Evolutionary conservation across 2,329 filamentous ascomycete genomes (phyloP), one percentile per base, ranked within the genome.

Genomic region (Botrytis fabae): DNA sequence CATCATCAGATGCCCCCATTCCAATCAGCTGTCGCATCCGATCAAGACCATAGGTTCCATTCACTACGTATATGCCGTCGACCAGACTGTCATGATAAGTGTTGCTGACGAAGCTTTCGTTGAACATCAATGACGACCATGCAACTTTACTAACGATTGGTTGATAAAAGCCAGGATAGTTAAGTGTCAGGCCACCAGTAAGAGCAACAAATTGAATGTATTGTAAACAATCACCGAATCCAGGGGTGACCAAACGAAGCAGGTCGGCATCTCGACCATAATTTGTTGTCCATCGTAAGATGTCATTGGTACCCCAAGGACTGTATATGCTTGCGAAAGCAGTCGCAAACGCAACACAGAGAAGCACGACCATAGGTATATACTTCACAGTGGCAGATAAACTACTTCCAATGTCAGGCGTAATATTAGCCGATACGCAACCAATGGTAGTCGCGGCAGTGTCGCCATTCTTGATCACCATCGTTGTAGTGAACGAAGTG

Each of bases 261-360:
- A 98, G 85, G 83, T 99, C 96, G 75, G 93, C 93, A 78, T 99
- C 96, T 77, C 95, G 90, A 51, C 96, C 96, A 81, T 97, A 98
- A 81, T 99, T 99, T 80, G 94, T 97, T n/a, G 94, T 94, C 94
- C 95, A 99, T 77, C 93, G 91, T 81, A 98, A 98, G 32, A 95
- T 87, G 80, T 99, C 93, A 12, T 90, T 90, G 1, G 94, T 93
- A 32, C 96, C 96, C 95, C 96, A 99, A 0, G 96, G 96, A 80
- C 95, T 98, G 80, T 90, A 95, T 54, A 97, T 93, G 68, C 90
- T 93, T 4, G 96, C 94, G 76, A 94, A 90, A 51, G 95, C 85
- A 10, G 95, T 97, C 22, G 95, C 94, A 73, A 94, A 82, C 2
- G 90, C 96, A 63, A 97, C 93, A 59, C 95, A 85, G 4, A 95